phyloP scores from a whole-genome alignment of 176 grass and related monocot genomes.

The Hordeum vulgare region MorexV3_pseudomolecules_assembly NC_058523.1:18530683-18531182 shows the following conservation, averaged over 20 bases:
- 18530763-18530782: neutral
- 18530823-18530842: constrained; percentile 2
- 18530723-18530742: neutral
- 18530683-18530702: neutral
- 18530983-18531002: constrained; percentile 3
- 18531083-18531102: constrained; percentile 5
- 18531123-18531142: no score
- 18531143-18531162: no score
- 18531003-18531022: neutral
- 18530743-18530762: neutral
- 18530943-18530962: neutral
- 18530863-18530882: neutral
- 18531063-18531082: neutral
- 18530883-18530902: constrained; percentile 14
- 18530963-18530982: constrained; percentile 29
- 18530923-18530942: neutral
- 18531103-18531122: neutral
- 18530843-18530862: constrained; percentile 8
- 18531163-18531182: no score
- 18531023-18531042: constrained; percentile 13
- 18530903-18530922: neutral
- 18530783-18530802: neutral
- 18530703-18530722: neutral
- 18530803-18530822: neutral
- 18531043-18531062: neutral